Percentiles rank a stretch among this genome's conserved stretches.
These are phyloP conservation scores for Aspergillus vadensis DNA, from an alignment of 2,329 filamentous ascomycete species.

Conservation along the genomic window DNA sequence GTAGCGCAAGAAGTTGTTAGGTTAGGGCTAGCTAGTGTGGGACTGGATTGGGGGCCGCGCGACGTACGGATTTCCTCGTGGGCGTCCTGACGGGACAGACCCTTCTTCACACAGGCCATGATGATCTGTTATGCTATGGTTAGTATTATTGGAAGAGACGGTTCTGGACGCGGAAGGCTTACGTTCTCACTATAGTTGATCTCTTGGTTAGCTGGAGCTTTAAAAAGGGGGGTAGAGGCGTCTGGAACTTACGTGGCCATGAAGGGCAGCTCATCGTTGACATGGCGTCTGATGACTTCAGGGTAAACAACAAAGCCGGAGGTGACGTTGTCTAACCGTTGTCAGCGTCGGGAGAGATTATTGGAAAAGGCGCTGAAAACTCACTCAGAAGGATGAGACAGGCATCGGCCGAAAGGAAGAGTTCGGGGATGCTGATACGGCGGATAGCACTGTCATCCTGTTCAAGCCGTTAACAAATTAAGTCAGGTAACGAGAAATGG, in stretches of 20 bases:
- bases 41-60: background rate
- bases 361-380: slow-evolving; percentile 12
- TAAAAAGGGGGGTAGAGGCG: background rate
- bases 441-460: slow-evolving; percentile 72
- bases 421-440: slow-evolving; percentile 60
- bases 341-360: background rate
- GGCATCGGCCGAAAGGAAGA: slow-evolving; percentile 69
- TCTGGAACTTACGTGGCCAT: slow-evolving; percentile 66
- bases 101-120: slow-evolving; percentile 74
- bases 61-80: slow-evolving; percentile 76
- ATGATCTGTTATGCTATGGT: slow-evolving; percentile 57
- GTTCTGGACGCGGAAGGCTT: slow-evolving; percentile 12
- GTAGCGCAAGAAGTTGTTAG: slow-evolving; percentile 18
- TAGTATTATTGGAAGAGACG: background rate
- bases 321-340: slow-evolving; percentile 63
- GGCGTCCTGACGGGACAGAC: slow-evolving; percentile 73
- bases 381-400: slow-evolving; percentile 44
- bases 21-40: background rate
- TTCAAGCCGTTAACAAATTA: slow-evolving; percentile 13
- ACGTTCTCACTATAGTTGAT: slow-evolving; percentile 34
- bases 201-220: slow-evolving; percentile 20
- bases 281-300: slow-evolving; percentile 65
- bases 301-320: slow-evolving; percentile 78
- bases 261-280: slow-evolving; percentile 80
- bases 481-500: background rate